Evolutionary conservation across 2,329 filamentous ascomycete genomes (phyloP), one percentile per base, ranked within the genome.

Genomic region (Niveomyces coronatus): DNA sequence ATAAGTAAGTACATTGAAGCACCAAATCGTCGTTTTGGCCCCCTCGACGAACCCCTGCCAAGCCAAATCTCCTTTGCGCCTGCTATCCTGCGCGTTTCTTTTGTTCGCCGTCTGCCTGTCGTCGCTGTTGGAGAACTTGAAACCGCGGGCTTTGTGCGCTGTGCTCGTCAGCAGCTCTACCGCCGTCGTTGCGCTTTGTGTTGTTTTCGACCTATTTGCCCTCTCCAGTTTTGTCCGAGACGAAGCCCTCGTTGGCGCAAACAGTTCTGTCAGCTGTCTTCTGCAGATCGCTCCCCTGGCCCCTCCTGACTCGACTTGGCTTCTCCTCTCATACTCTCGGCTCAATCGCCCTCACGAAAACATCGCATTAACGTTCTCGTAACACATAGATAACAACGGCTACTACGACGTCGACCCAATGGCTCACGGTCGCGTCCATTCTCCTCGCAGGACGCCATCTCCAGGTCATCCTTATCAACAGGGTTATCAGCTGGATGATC

Each of bases 401-500:
- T 22, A 28, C 37, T 9, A 32, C 30, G 24, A 31, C 18, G 14
- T 17, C 33, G 39, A 37, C 29, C 26, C 27, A 24, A 35, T 31
- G 28, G 33, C 36, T 41, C 34, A 20, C 33, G 28, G 39, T 28
- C 28, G 28, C 26, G 32, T 26, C 18, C 38, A 70, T 76, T 52
- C 65, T 62, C 48, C 57, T 61, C 42, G 51, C 58, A 76, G 81
- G 48, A 76, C 83, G 40, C 84, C 85, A 37, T 91, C 85, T 32
- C 85, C 85, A 23, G 81, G 77, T 34, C 80, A 85, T 47, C 83
- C 82, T 19, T 63, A 82, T 13, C 75, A 76, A 42, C 75, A 81
- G 49, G 76, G 79, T 47, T 94, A 94, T 58, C 84, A 93, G 55
- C 71, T 93, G 32, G 81, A 91, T 31, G 84, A 94, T 57, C 75